Evolutionary conservation across 1,139 yeast genomes (phyloP), one percentile per base, ranked within the genome.

Genomic region (Komagataea norvegica): DNA sequence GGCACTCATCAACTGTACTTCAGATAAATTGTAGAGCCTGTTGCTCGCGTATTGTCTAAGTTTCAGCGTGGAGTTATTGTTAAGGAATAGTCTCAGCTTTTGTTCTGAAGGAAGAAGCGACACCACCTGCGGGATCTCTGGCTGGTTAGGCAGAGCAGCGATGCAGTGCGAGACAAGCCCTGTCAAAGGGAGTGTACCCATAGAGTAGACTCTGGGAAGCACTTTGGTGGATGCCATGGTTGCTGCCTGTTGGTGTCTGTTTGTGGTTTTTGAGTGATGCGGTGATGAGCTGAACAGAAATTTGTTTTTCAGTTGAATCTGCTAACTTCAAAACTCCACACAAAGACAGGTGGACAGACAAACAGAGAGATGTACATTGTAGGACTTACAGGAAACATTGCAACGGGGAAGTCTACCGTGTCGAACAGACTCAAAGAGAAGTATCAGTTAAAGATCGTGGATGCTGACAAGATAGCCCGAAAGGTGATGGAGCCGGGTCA

Each of bases 321-420:
- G n/a, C n/a, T n/a, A n/a, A n/a, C n/a, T n/a, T n/a, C n/a, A n/a
- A n/a, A n/a, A n/a, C n/a, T n/a, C n/a, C n/a, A 10, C 6, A 7
- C 15, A 31, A 17, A 13, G 11, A n/a, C 28, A 5, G 11, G n/a
- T 17, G 17, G 22, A 9, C 14, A 24, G 10, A 7, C 6, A 10
- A n/a, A 5, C 9, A 3, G 27, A 14, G 6, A 6, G 22, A 91
- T 91, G 98, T 73, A 91, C 37, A 73, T 91, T 25, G 74, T 93
- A 8, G 99, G 99, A 1, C 71, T 91, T 19, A 91, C 98, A 0
- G 99, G 99, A 1, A 96, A 96, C 1, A 91, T 91, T 37, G 95
- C 96, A 8, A 74, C 93, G 5, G 99, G 99, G 2, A 93, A 93
- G 57, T 83, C 95, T 11, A 89, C 97, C 0, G 97, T 87, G 0